Base-by-base conservation (phyloP, 2,329 filamentous ascomycete genomes). In the Chlorencoelia australis region DNA sequence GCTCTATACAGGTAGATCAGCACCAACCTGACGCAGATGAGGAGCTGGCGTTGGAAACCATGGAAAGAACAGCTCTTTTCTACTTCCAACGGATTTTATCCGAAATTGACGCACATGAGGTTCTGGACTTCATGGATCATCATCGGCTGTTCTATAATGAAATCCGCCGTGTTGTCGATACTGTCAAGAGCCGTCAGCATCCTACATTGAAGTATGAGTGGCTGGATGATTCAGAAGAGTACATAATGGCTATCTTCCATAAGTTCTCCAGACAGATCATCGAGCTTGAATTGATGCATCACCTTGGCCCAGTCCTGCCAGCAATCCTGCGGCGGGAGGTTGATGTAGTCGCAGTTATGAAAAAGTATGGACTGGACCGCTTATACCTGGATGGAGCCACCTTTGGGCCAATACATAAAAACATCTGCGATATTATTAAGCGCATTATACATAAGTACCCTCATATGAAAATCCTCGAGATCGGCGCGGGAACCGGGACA, bases 361-460 rank as follows among this genome's bases (percentile, higher is more conserved):
- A 42, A 17, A 24, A 45, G 15, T 41, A 48, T 21, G 37, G 36
- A 20, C 25, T 50, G 8, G 37, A 47, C 11, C 27, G 30, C n/a
- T 40, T 45, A 10, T 52, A 53, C 35, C 33, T 40, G 13, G 34
- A 48, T 16, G 46, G 40, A 5, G 16, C 38, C n/a, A 46, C 46
- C 13, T 27, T 40, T 21, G 16, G 21, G 7, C 13, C 30, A 4
- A 27, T 22, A 7, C 40, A 38, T 13, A 36, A n/a, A 34, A 30
- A 27, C 2, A 15, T 30, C 16, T 27, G 29, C 5, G 11, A 19
- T 2, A 39, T 39, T 18, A 33, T 40, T 9, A 31, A 30, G 5
- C 39, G 42, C 22, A 28, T 52, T 6, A 39, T 21, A 14, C 58
- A 64, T 40, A 51, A 60, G 33, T 58, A 47, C 20, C 50, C 50